Percentiles rank a stretch among this genome's conserved stretches.
Conservation (phyloP, 1,284 basidiomycete species). For the Mycena citricolor region DNA sequence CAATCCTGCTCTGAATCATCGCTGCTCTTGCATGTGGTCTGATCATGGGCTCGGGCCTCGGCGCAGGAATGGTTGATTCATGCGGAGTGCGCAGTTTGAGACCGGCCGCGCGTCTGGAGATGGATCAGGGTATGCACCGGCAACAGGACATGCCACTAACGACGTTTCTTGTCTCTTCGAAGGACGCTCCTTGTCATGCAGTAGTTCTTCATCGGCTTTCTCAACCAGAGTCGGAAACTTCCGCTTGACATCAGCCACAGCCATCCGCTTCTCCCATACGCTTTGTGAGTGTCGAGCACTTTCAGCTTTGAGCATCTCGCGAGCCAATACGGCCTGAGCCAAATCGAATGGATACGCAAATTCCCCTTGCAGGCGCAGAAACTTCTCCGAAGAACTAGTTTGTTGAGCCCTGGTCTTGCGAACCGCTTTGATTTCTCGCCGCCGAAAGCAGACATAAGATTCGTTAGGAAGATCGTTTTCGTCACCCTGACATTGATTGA, state of each 20-base stretch:
- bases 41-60: conserved; percentile 47
- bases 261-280: conserved; percentile 80
- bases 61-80: conserved; percentile 34
- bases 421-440: conserved; percentile 91
- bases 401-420: conserved; percentile 94
- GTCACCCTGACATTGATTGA: conserved; percentile 62
- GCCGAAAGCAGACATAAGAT: conserved; percentile 97
- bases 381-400: conserved; percentile 84
- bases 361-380: conserved; percentile 79
- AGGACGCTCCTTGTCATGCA: conserved; percentile 73
- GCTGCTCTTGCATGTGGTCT: conserved; percentile 67
- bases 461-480: conserved; percentile 90
- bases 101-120: conserved; percentile 41
- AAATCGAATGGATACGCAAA: conserved; percentile 73
- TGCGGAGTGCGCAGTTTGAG: conserved; percentile 53
- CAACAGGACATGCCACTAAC: conserved; percentile 37
- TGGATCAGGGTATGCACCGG: too few species aligned
- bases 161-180: conserved; percentile 55
- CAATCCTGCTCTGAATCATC: conserved; percentile 65
- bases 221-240: conserved; percentile 67
- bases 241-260: conserved; percentile 79
- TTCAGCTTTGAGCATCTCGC: conserved; percentile 78
- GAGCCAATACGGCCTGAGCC: conserved; percentile 63
- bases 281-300: conserved; percentile 55
- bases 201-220: conserved; percentile 81